Base-by-base conservation (phyloP, 2,329 filamentous ascomycete genomes). In the Botrytis cinerea region DNA sequence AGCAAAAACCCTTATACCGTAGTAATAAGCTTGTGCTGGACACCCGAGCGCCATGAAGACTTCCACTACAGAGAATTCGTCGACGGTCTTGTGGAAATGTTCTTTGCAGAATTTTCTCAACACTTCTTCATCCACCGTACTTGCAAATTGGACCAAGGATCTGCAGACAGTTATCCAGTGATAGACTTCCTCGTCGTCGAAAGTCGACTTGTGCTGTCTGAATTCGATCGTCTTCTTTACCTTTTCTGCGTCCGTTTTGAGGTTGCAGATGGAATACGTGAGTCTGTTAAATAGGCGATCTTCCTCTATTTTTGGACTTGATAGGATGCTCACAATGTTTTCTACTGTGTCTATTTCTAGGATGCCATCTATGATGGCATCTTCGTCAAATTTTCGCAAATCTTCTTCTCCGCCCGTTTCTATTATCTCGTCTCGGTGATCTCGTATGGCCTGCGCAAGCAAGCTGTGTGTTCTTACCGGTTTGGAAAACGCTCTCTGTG, bases 161-260 rank as follows among this genome's bases (percentile, higher is more conserved):
- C 14, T 43, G 25, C 70, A 72, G 2, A 72, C 51, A 6, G 61
- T 57, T 8, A 72, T 59, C 70, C 70, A 72, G 16, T 68, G 46
- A n/a, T 54, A n/a, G 2, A 72, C 38, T 40, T 72, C 70, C 22
- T 68, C 70, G 20, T 54, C 61, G 28, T 72, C 62, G 1, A 72
- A 16, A 18, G 63, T 66, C 25, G 70, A 72, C 14, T 46, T 43
- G 28, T 72, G 70, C 16, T 72, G 70, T 54, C 70, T 66, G n/a
- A 68, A 72, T 22, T 72, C 70, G 38, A 72, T 59, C 9, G 70
- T 68, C 25, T 57, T 72, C 48, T 72, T 68, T 2, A 72, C 45
- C 12, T 72, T 72, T 45, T 64, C 70, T 12, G 2, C 22, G 2
- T 12, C 18, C 2, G 45, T 43, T 64, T 25, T 25, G 9, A 71